Percentiles rank a stretch among this genome's conserved stretches.
These are phyloP conservation scores for Heliosperma pusillum DNA, from an alignment of 148 eudicot species.

Conservation along the genomic window DNA sequence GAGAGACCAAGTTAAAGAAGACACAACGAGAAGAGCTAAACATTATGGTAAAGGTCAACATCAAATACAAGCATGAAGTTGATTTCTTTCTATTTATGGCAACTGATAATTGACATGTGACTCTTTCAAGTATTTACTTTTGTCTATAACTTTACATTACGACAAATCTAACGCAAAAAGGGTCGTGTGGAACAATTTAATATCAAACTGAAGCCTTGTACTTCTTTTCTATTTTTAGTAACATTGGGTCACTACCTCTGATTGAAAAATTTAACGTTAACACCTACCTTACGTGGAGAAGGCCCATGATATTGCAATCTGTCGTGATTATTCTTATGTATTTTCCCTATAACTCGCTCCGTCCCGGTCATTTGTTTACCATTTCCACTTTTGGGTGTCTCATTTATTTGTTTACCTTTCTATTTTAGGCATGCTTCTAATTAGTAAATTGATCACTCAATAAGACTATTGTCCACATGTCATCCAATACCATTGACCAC, in stretches of 20 bases:
- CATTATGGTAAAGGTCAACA: conserved; percentile 18
- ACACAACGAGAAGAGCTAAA: conserved; percentile 12
- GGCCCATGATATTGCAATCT: neutral
- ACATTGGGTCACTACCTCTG: conserved; percentile 11
- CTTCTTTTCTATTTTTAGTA: conserved; percentile 10
- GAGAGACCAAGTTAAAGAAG: neutral
- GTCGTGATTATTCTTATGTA: neutral
- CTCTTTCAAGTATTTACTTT: neutral
- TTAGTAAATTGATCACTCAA: too few species aligned
- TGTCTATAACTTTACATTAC: neutral
- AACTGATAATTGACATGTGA: conserved; percentile 14
- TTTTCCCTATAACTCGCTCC: too few species aligned
- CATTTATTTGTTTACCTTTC: too few species aligned
- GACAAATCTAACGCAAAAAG: conserved; percentile 13
- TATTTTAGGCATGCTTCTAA: too few species aligned
- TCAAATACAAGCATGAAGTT: conserved; percentile 2
- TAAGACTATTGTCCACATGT: too few species aligned
- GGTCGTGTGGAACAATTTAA: conserved; percentile 1
- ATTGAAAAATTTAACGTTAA: conserved; percentile 8
- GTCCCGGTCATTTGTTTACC: too few species aligned
- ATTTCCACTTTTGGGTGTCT: too few species aligned
- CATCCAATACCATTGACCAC: too few species aligned
- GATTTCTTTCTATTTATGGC: neutral
- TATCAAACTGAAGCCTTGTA: conserved; percentile 10
- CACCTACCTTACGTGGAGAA: neutral